These are phyloP conservation scores for Sideroxylon spinosum DNA, from an alignment of 179 eudicot genomes.

Conservation along the genomic window DNA sequence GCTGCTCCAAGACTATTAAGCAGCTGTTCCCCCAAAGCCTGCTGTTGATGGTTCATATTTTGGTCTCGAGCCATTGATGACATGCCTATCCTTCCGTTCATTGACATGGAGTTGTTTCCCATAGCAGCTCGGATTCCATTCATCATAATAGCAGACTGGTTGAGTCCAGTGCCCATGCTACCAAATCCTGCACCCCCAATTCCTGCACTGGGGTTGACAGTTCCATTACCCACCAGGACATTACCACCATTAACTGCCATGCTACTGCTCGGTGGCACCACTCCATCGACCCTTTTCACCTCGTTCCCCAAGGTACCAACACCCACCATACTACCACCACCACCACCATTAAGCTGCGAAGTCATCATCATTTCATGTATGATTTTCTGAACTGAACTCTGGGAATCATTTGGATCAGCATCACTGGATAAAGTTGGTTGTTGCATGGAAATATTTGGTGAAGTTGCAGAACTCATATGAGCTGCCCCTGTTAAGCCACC, in stretches of 20 bases:
- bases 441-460: slow-evolving; percentile 52
- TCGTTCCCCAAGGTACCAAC: slow-evolving; percentile 44
- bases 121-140: slow-evolving; percentile 61
- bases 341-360: slow-evolving; percentile 48
- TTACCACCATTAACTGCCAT: slow-evolving; percentile 33
- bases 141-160: slow-evolving; percentile 46
- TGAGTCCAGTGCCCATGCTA: slow-evolving; percentile 40
- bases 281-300: slow-evolving; percentile 51
- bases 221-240: slow-evolving; percentile 40
- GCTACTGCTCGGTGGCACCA: slow-evolving; percentile 32
- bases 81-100: slow-evolving; percentile 63
- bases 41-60: slow-evolving; percentile 57
- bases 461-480: slow-evolving; percentile 36
- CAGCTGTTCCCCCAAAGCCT: slow-evolving; percentile 64
- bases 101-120: slow-evolving; percentile 36
- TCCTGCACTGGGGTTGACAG: slow-evolving; percentile 31
- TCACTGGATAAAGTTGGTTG: slow-evolving; percentile 41
- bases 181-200: slow-evolving; percentile 48
- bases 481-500: slow-evolving; percentile 32
- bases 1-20: slow-evolving; percentile 69
- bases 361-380: slow-evolving; percentile 76
- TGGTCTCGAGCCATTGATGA: slow-evolving; percentile 44
- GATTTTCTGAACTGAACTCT: slow-evolving; percentile 77
- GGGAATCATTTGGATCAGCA: slow-evolving; percentile 55
- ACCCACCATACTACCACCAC: slow-evolving; percentile 41